Percentiles rank a stretch among this genome's conserved stretches.
Evolutionary conservation across 73 alveolate genomes (phyloP).

Genomic region (Tetrahymena elliotti): DNA sequence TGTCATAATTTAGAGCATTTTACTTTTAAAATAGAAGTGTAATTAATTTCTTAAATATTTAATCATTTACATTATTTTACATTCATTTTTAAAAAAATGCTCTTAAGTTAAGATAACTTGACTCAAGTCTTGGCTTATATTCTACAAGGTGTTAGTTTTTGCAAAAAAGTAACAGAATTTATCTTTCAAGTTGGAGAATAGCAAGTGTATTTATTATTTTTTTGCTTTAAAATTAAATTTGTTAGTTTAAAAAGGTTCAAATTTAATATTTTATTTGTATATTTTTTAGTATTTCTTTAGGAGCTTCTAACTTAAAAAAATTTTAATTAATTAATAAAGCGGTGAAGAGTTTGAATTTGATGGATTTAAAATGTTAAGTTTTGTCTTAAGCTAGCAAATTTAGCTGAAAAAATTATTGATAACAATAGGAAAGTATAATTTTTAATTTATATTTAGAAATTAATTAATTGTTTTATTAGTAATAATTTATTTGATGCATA

Average conservation of each 20-base stretch:
- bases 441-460: too few relatives aligned
- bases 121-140: background rate
- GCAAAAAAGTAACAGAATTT: background rate
- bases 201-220: background rate
- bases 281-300: too few relatives aligned
- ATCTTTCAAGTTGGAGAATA: background rate
- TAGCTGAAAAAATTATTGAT: too few relatives aligned
- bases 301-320: too few relatives aligned
- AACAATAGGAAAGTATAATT: background rate
- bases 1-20: background rate
- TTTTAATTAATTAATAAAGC: background rate
- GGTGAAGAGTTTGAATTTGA: background rate
- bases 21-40: background rate
- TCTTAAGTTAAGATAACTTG: background rate
- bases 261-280: too few relatives aligned
- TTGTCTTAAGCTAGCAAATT: background rate
- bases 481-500: background rate
- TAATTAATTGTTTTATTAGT: background rate
- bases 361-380: background rate
- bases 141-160: background rate
- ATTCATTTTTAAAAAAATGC: too few relatives aligned
- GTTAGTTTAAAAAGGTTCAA: too few relatives aligned
- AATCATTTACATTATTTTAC: too few relatives aligned
- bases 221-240: background rate
- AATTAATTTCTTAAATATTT: background rate